phyloP scores from a whole-genome alignment of 1,284 basidiomycete genomes.

The Retiboletus flavoniger region DNA sequence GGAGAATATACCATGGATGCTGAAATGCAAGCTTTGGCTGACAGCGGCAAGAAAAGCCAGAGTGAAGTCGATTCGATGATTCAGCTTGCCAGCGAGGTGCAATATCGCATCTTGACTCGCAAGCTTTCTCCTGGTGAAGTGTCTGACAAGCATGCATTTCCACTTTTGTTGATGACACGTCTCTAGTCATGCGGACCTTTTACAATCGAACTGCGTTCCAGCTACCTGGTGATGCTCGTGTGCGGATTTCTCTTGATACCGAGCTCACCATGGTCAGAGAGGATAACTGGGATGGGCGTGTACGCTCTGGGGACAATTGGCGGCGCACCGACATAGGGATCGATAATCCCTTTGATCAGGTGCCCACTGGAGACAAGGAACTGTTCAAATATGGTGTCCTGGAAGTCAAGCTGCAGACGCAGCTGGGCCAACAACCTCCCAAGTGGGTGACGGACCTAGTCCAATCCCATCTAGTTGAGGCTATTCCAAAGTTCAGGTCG shows the following conservation, averaged over 20 bases:
- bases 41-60: slow-evolving; percentile 93
- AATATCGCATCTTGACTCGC: slow-evolving; percentile 87
- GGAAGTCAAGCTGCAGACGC: slow-evolving; percentile 97
- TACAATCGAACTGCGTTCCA: slow-evolving; percentile 99
- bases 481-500: slow-evolving; percentile 87
- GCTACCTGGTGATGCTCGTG: slow-evolving; percentile 95
- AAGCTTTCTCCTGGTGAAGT: slow-evolving; percentile 75
- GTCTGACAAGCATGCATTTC: background rate
- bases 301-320: slow-evolving; percentile 88
- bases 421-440: slow-evolving; percentile 94
- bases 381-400: slow-evolving; percentile 93
- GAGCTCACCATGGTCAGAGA: slow-evolving; percentile 93
- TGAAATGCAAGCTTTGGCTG: slow-evolving; percentile 87
- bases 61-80: slow-evolving; percentile 95
- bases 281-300: slow-evolving; percentile 91
- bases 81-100: slow-evolving; percentile 94
- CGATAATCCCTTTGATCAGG: slow-evolving; percentile 84
- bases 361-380: slow-evolving; percentile 82
- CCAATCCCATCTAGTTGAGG: slow-evolving; percentile 90
- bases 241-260: slow-evolving; percentile 97
- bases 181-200: slow-evolving; percentile 91
- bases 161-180: slow-evolving; percentile 4
- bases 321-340: slow-evolving; percentile 92
- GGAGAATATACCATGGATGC: slow-evolving; percentile 94
- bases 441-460: slow-evolving; percentile 96